A percentile compares a stretch with the other conserved stretches of the same genome.
Evolutionary conservation across 306 rosid genomes (phyloP).

Genomic region (Trichosanthes cucumerina): DNA sequence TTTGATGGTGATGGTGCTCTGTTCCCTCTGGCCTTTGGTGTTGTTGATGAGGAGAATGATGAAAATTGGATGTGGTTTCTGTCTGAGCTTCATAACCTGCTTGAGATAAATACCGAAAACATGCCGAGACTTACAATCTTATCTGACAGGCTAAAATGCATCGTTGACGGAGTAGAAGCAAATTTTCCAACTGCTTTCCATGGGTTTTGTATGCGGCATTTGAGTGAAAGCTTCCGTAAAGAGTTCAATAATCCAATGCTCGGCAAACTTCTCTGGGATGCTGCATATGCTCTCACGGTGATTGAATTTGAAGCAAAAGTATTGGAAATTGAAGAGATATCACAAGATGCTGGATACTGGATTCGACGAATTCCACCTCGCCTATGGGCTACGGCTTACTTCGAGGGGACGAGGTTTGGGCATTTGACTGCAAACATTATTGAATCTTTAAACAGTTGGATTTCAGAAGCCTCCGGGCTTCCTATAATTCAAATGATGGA

Average conservation of each 20-base stretch:
- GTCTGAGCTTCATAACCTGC: slow-evolving; percentile 34
- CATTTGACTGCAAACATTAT: slow-evolving; percentile 37
- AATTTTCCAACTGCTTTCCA: slow-evolving; percentile 47
- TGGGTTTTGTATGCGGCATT: slow-evolving; percentile 40
- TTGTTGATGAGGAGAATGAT: slow-evolving; percentile 43
- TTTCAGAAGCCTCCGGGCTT: slow-evolving; percentile 42
- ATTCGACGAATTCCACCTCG: slow-evolving; percentile 30
- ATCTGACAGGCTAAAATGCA: slow-evolving; percentile 39
- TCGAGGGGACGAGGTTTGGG: slow-evolving; percentile 44
- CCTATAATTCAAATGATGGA: slow-evolving; percentile 54
- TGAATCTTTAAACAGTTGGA: slow-evolving; percentile 33
- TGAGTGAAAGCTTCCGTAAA: slow-evolving; percentile 39
- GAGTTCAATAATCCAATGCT: slow-evolving; percentile 33
- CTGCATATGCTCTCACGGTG: slow-evolving; percentile 36
- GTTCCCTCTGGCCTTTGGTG: slow-evolving; percentile 45
- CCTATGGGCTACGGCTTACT: slow-evolving; percentile 43
- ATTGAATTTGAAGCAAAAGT: slow-evolving; percentile 32
- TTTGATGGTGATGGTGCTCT: slow-evolving; percentile 45
- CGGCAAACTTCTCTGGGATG: slow-evolving; percentile 37
- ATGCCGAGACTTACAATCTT: slow-evolving; percentile 46
- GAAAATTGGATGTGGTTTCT: slow-evolving; percentile 56
- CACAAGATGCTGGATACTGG: slow-evolving; percentile 48
- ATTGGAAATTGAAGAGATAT: slow-evolving; percentile 29
- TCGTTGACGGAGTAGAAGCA: slow-evolving; percentile 37
- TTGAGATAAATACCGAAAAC: slow-evolving; percentile 36